These are phyloP conservation scores for Vigna reflexopilosa DNA, from an alignment of 306 rosid species.

Conservation along the genomic window DNA sequence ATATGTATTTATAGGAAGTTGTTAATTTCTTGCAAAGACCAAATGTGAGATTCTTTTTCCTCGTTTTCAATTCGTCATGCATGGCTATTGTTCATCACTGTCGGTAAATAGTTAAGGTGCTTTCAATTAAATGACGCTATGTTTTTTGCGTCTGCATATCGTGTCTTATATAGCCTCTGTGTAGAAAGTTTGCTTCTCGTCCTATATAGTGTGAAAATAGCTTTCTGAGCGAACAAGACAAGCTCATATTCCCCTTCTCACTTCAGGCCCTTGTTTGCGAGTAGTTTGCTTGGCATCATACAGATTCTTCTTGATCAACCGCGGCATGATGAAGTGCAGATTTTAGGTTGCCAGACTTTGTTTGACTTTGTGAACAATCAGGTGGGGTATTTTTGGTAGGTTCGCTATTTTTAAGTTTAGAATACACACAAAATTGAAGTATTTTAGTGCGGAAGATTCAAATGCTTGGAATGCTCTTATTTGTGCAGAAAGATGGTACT, in stretches of 20 bases:
- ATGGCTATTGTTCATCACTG: too few relatives aligned
- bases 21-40: conserved; percentile 78
- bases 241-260: conserved; percentile 23
- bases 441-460: conserved; percentile 14
- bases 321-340: conserved; percentile 65
- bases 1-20: conserved; percentile 79
- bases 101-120: neutral
- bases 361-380: conserved; percentile 75
- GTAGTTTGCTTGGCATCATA: conserved; percentile 69
- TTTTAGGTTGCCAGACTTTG: conserved; percentile 73
- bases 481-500: conserved; percentile 71
- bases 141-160: conserved; percentile 21
- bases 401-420: conserved; percentile 31
- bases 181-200: neutral
- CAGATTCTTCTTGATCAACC: conserved; percentile 78
- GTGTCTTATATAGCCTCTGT: neutral
- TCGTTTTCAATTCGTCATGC: neutral
- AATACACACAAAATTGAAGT: conserved; percentile 6
- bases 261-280: conserved; percentile 81
- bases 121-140: neutral
- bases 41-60: conserved; percentile 68
- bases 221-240: neutral
- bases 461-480: conserved; percentile 18
- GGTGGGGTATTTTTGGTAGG: conserved; percentile 58
- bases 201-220: neutral